phyloP scores from a whole-genome alignment of 495 filamentous ascomycete species.

The Xylaria bambusicola region DNA sequence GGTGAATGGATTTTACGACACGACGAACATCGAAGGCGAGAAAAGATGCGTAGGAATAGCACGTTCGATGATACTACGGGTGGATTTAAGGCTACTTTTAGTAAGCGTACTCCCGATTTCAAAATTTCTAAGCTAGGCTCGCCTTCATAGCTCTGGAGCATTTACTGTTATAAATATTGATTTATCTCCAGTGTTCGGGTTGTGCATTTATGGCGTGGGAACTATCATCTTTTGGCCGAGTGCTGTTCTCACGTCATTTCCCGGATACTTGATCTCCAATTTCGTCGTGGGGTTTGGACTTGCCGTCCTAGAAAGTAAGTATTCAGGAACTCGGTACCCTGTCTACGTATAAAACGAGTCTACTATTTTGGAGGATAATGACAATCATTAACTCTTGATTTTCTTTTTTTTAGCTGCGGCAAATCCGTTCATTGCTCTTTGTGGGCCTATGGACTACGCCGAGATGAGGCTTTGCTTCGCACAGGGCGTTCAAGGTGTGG shows the following conservation, averaged over 20 bases:
- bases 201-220: slow-evolving; percentile 63
- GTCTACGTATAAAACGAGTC: not conserved
- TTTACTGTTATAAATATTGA: slow-evolving; percentile 12
- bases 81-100: slow-evolving; percentile 37
- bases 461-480: slow-evolving; percentile 65
- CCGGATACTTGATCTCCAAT: slow-evolving; percentile 62
- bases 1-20: slow-evolving; percentile 65
- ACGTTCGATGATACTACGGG: slow-evolving; percentile 31
- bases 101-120: slow-evolving; percentile 5
- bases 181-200: slow-evolving; percentile 58
- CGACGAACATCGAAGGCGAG: slow-evolving; percentile 48
- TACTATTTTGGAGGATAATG: not conserved
- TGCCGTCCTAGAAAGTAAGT: slow-evolving; percentile 59
- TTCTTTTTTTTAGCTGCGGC: slow-evolving; percentile 42
- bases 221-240: slow-evolving; percentile 71
- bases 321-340: not conserved
- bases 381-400: not conserved
- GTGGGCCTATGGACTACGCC: slow-evolving; percentile 50
- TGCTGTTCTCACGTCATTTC: slow-evolving; percentile 60
- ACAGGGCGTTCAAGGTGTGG: slow-evolving; percentile 68
- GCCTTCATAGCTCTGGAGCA: not conserved
- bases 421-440: slow-evolving; percentile 67
- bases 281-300: slow-evolving; percentile 70
- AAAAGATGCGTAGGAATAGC: slow-evolving; percentile 22
- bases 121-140: not conserved